A percentile compares a stretch with the other conserved stretches of the same genome.
These are phyloP conservation scores for Galeopsis tetrahit DNA, from an alignment of 257 asterid species.

Conservation along the genomic window DNA sequence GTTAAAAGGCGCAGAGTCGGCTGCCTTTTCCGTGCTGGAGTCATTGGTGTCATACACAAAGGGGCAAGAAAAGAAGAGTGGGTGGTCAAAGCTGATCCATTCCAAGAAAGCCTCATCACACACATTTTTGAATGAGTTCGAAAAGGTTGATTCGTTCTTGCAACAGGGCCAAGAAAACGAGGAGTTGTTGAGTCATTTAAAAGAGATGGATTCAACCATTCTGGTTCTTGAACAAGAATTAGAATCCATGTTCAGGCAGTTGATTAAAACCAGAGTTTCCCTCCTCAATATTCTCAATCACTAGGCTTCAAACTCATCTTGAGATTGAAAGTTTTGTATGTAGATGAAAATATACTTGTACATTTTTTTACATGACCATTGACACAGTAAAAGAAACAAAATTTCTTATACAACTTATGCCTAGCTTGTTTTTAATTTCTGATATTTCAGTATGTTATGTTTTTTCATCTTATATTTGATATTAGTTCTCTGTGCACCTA, in stretches of 20 bases:
- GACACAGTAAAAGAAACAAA: not conserved
- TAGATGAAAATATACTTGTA: conserved; percentile 14
- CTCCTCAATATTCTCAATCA: conserved; percentile 46
- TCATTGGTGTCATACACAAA: conserved; percentile 32
- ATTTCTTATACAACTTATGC: not conserved
- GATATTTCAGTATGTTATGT: not conserved
- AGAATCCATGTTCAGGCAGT: conserved; percentile 39
- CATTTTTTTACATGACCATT: not conserved
- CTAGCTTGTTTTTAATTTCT: not conserved
- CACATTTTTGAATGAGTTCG: not conserved
- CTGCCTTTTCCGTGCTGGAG: conserved; percentile 33
- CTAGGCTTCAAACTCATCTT: conserved; percentile 4
- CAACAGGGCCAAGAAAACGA: conserved; percentile 16
- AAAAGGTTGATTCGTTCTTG: conserved; percentile 32
- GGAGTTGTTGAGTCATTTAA: conserved; percentile 34
- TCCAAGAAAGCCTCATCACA: conserved; percentile 30
- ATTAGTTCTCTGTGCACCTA: no score
- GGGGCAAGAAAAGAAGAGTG: conserved; percentile 33
- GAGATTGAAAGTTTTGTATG: conserved; percentile 24
- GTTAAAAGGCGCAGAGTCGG: conserved; percentile 41
- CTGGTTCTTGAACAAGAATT: conserved; percentile 40
- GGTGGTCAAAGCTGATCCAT: conserved; percentile 38
- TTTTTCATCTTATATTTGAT: not conserved
- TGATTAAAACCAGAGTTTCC: conserved; percentile 48
- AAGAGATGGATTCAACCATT: conserved; percentile 42